Percentiles rank a stretch among this genome's conserved stretches.
Conservation (phyloP, 176 grass and related monocot species). For the Luzula sylvatica region DNA sequence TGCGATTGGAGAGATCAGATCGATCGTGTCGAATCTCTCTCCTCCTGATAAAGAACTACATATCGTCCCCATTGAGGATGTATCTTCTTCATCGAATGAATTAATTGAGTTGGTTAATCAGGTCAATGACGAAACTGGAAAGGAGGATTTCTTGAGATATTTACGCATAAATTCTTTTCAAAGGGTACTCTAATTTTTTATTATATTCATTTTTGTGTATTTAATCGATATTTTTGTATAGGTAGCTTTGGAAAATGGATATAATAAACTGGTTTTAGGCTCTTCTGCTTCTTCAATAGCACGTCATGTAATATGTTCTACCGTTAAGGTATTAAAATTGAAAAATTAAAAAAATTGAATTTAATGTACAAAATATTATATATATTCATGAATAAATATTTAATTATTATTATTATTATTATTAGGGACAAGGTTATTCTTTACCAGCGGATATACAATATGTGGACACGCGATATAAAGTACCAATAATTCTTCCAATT, state of each 20-base stretch:
- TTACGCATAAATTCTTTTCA: conserved; percentile 60
- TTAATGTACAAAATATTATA: no score
- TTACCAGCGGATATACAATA: conserved; percentile 95
- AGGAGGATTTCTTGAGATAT: conserved; percentile 57
- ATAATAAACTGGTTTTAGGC: conserved; percentile 71
- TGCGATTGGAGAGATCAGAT: conserved; percentile 37
- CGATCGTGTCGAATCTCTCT: conserved; percentile 29
- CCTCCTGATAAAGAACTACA: conserved; percentile 39
- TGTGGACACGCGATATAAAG: conserved; percentile 64
- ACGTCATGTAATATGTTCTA: conserved; percentile 66
- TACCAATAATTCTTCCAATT: conserved; percentile 72
- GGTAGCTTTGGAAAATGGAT: conserved; percentile 67
- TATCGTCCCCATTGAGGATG: conserved; percentile 31
- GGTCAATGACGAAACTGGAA: conserved; percentile 64
- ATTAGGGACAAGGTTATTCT: conserved; percentile 77
- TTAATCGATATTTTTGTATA: conserved; percentile 23
- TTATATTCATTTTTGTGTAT: background rate
- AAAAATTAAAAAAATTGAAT: no score
- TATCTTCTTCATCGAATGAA: conserved; percentile 24
- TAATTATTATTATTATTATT: conserved; percentile 11
- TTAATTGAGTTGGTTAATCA: conserved; percentile 31
- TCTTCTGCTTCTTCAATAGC: conserved; percentile 74
- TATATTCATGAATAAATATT: no score
- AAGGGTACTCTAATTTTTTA: conserved; percentile 33
- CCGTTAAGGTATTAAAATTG: conserved; percentile 59